These are phyloP conservation scores for Rubus parviflorus DNA, from an alignment of 306 rosid genomes.

Conservation along the genomic window DNA sequence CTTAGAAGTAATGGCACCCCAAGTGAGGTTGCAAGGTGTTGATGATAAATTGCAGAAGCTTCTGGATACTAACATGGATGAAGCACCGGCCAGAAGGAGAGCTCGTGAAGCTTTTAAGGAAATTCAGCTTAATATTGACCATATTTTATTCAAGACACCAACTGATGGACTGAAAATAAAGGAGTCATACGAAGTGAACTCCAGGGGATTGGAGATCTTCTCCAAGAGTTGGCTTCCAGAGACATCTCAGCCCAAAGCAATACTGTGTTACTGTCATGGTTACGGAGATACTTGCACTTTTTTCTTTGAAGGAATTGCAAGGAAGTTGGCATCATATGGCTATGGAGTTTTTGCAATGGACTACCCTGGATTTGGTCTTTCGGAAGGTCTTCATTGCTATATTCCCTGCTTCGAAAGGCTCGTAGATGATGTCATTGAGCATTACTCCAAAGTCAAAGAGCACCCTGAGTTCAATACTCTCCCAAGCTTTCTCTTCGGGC, in stretches of 20 bases:
- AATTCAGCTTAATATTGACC: constrained; percentile 78
- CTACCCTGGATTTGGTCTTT: constrained; percentile 95
- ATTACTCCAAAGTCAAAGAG: constrained; percentile 70
- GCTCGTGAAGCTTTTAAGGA: constrained; percentile 81
- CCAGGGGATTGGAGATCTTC: constrained; percentile 73
- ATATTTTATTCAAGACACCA: constrained; percentile 80
- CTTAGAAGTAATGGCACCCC: constrained; percentile 41
- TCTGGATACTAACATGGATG: constrained; percentile 63
- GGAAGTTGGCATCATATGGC: constrained; percentile 70
- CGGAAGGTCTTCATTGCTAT: constrained; percentile 87
- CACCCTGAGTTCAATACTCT: constrained; percentile 55
- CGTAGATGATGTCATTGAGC: constrained; percentile 82
- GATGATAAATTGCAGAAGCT: constrained; percentile 55
- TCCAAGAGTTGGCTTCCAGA: constrained; percentile 83
- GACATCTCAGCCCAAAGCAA: constrained; percentile 61
- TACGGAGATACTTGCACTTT: constrained; percentile 93
- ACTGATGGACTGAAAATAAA: constrained; percentile 58
- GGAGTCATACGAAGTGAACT: constrained; percentile 75
- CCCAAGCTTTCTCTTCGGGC: constrained; percentile 81
- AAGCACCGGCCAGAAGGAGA: constrained; percentile 67
- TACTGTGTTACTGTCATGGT: constrained; percentile 83
- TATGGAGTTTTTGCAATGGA: constrained; percentile 93
- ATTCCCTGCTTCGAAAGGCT: constrained; percentile 67
- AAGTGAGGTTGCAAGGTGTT: constrained; percentile 49
- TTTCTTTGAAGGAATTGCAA: constrained; percentile 95